phyloP scores from a whole-genome alignment of 2,329 filamentous ascomycete species.

The Diplodia scrobiculata region DNA sequence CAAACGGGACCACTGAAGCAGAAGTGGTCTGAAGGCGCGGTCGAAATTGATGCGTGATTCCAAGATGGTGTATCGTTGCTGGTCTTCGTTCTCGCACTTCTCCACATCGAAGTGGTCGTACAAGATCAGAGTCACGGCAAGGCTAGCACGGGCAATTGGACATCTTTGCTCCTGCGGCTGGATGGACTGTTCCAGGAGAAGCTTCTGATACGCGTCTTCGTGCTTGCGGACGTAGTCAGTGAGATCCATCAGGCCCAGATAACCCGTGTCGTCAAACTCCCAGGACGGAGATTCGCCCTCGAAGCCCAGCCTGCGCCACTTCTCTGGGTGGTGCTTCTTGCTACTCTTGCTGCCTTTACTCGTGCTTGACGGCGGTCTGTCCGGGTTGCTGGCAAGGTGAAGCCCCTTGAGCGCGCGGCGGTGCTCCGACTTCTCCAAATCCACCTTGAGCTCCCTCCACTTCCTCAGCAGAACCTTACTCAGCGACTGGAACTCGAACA shows the following conservation, averaged over 20 bases:
- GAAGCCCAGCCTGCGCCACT: constrained; percentile 91
- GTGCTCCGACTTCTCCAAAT: constrained; percentile 85
- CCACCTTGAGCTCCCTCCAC: constrained; percentile 83
- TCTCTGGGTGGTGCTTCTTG: constrained; percentile 78
- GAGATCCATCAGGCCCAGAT: constrained; percentile 95
- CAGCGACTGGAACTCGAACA: constrained; percentile 89
- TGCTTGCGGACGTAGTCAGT: constrained; percentile 91
- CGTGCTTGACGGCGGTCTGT: constrained; percentile 51
- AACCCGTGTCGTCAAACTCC: constrained; percentile 85
- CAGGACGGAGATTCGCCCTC: constrained; percentile 81
- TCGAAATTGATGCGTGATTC: constrained; percentile 80
- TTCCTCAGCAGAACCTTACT: constrained; percentile 84
- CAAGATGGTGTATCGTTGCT: constrained; percentile 71
- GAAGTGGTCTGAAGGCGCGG: constrained; percentile 78
- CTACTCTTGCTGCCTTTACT: constrained; percentile 45
- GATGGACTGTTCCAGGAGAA: constrained; percentile 83
- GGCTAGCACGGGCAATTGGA: constrained; percentile 81
- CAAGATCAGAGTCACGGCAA: constrained; percentile 82
- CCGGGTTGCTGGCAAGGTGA: constrained; percentile 77
- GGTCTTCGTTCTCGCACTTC: constrained; percentile 75
- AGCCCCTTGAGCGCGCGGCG: constrained; percentile 81
- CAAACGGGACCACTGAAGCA: constrained; percentile 89
- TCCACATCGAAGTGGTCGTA: constrained; percentile 97
- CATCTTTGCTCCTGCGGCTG: constrained; percentile 72
- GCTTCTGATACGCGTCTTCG: constrained; percentile 88